Base-by-base conservation (phyloP, 2,329 filamentous ascomycete species). In the Tetracladium maxilliforme region DNA sequence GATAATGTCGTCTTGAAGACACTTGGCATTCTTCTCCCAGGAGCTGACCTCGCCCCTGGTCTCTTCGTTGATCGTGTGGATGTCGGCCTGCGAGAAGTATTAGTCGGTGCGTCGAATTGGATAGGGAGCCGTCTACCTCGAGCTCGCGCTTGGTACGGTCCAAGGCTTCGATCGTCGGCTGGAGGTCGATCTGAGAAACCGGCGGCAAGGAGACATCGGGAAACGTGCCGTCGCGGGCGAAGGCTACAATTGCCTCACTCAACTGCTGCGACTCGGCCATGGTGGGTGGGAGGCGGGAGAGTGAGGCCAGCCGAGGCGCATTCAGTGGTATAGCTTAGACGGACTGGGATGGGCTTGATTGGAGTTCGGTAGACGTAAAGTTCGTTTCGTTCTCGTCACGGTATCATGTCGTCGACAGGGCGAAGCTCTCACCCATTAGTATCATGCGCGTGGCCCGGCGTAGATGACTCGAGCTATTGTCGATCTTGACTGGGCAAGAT, bases 1-100 rank as follows among this genome's bases (percentile, higher is more conserved):
- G 40, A 81, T 70, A 35, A 94, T 87, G 43, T 94, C 87, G 33
- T 75, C 68, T 47, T 92, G 82, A 6, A 94, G 66, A 26, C 75
- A 70, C 49, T 82, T 82, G 23, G 86, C 83, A 47, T 90, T 82
- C 25, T 63, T 56, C 29, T 92, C 80, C 87, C 87, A 95, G 25
- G 74, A 68, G 43, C 83, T 78, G 25, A 93, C 77, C 41, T 92
- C 78, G 19, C 74, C 68, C 29, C 75, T 78, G 11, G 73, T 78
- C 36, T 83, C 72, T 42, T 72, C 68, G 49, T 86, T 92, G 33
- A 90, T 69, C 13, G 58, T 49, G 35, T 74, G 76, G 30, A 95
- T 77, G 39, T 92, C 74, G 31, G 64, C 52, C 72, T 45, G 23
- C 16, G 4, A 7, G 24, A 22, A 21, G 10, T 10, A 7, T 4